Evolutionary conservation across 2,329 filamentous ascomycete species (phyloP).

Genomic region (Cadophora luteo-olivacea): DNA sequence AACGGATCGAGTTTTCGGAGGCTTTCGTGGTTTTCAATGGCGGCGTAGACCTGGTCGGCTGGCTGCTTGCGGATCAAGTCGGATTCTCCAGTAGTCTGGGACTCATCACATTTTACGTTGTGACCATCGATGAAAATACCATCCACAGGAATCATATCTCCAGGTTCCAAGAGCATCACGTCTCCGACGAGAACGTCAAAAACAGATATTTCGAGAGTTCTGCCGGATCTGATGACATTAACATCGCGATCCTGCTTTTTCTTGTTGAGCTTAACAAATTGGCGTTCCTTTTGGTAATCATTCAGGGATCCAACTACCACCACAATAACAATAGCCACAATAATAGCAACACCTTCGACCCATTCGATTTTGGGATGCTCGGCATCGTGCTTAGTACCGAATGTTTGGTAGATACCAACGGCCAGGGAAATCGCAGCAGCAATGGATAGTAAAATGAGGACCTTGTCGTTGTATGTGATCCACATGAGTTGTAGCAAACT

Average conservation of each 20-base stretch:
- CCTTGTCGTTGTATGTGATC: slow-evolving; percentile 85
- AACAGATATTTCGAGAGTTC: slow-evolving; percentile 71
- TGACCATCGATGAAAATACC: slow-evolving; percentile 73
- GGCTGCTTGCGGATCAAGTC: slow-evolving; percentile 72
- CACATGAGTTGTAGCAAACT: slow-evolving; percentile 73
- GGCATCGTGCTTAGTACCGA: slow-evolving; percentile 58
- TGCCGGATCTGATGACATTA: slow-evolving; percentile 78
- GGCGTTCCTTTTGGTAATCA: slow-evolving; percentile 82
- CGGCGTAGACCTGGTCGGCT: slow-evolving; percentile 67
- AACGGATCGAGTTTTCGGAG: slow-evolving; percentile 77
- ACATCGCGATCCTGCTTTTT: slow-evolving; percentile 79
- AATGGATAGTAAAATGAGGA: slow-evolving; percentile 73
- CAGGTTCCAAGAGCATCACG: slow-evolving; percentile 74
- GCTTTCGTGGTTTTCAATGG: slow-evolving; percentile 65
- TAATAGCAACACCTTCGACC: slow-evolving; percentile 83
- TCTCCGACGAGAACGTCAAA: slow-evolving; percentile 77
- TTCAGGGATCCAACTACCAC: slow-evolving; percentile 79
- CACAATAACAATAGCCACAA: slow-evolving; percentile 77
- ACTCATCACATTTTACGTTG: slow-evolving; percentile 74
- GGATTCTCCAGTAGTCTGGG: slow-evolving; percentile 78
- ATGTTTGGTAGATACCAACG: slow-evolving; percentile 76
- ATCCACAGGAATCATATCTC: slow-evolving; percentile 75
- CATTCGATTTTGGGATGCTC: slow-evolving; percentile 67
- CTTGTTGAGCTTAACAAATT: slow-evolving; percentile 80
- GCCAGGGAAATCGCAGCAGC: slow-evolving; percentile 77